A percentile compares a stretch with the other conserved stretches of the same genome.
These are phyloP conservation scores for Ophiocordyceps camponoti-floridani DNA, from an alignment of 2,329 filamentous ascomycete species.

Conservation along the genomic window DNA sequence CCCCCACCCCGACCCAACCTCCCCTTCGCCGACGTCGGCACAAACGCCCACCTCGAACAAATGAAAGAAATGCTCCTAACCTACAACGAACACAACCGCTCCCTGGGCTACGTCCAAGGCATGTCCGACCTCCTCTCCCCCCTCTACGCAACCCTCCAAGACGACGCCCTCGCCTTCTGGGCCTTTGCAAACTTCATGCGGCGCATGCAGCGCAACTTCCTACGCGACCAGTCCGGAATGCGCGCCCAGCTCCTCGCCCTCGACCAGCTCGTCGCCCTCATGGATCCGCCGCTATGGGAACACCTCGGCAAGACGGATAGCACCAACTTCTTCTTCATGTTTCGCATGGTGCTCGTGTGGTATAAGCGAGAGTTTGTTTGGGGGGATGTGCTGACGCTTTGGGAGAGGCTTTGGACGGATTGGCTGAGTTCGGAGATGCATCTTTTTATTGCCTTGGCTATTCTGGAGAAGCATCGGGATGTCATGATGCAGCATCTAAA, in stretches of 20 bases:
- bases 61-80: conserved; percentile 98
- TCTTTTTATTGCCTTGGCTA: conserved; percentile 82
- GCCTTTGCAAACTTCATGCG: conserved; percentile 93
- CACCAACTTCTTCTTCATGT: conserved; percentile 99
- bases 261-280: conserved; percentile 87
- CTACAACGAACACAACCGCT: conserved; percentile 94
- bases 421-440: conserved; percentile 80
- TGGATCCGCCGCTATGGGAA: conserved; percentile 86
- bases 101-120: conserved; percentile 91
- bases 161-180: conserved; percentile 95
- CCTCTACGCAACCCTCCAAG: conserved; percentile 92
- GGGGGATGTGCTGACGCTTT: conserved; percentile 69
- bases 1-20: conserved; percentile 89
- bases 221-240: conserved; percentile 94
- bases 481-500: conserved; percentile 90
- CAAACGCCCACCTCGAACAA: conserved; percentile 94
- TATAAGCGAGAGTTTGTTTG: conserved; percentile 95
- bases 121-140: conserved; percentile 96
- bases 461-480: conserved; percentile 87
- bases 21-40: conserved; percentile 80
- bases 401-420: conserved; percentile 93
- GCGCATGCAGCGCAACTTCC: conserved; percentile 92
- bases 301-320: conserved; percentile 82
- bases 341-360: conserved; percentile 97
- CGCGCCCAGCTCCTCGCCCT: conserved; percentile 75